Conservation (phyloP, 257 asterid species). For the Capsicum pubescens region DNA sequence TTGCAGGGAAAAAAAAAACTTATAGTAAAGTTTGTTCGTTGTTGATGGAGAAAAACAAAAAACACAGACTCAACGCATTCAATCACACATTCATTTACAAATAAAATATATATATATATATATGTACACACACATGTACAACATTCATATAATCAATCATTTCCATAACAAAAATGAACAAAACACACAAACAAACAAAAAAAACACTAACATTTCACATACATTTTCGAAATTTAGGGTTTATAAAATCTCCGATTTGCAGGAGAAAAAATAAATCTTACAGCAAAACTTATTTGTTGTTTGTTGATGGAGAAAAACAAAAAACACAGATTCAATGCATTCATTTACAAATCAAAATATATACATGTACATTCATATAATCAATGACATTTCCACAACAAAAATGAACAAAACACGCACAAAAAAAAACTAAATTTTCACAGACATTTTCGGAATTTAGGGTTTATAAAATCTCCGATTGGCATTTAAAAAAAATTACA, state of each 20-base stretch:
- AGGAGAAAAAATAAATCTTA: constrained; percentile 10
- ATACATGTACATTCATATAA: too few species aligned
- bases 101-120: too few species aligned
- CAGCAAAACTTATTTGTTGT: neutral
- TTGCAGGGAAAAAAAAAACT: constrained; percentile 9
- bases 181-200: neutral
- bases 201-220: neutral
- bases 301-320: too few species aligned
- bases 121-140: too few species aligned
- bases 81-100: too few species aligned
- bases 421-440: neutral
- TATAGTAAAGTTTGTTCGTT: neutral
- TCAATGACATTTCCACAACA: too few species aligned
- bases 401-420: neutral
- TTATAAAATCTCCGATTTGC: neutral
- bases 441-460: neutral
- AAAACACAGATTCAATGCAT: too few species aligned
- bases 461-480: neutral
- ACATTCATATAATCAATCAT: too few species aligned
- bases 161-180: neutral
- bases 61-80: too few species aligned
- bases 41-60: too few species aligned
- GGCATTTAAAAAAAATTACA: neutral
- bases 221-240: neutral
- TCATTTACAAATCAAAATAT: too few species aligned